Base-by-base conservation (phyloP, 164 flowering plant species). In the Magnolia kwangsiensis region DNA sequence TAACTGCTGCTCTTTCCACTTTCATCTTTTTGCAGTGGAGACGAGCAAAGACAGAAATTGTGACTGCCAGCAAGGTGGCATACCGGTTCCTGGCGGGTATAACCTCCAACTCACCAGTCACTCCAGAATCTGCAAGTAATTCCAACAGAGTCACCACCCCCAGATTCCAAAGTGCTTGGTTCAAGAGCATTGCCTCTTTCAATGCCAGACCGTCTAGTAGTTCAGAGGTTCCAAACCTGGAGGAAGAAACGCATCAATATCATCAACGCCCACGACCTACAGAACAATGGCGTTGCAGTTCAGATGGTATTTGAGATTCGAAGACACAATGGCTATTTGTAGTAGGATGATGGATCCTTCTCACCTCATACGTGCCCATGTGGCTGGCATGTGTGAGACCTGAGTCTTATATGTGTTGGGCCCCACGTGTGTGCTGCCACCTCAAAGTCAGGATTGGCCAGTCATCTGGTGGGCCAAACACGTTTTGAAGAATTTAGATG, bases 31-130 rank as follows among this genome's bases (percentile, higher is more conserved):
- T 79, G 81, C 92, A 95, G 97, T 86, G 90, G 7, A 87, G 89
- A 76, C 97, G 92, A 88, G 97, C 98, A 23, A 95, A 93, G 87
- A 87, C 94, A 58, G 95, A 93, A 88, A 88, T 95, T 55, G 90
- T 91, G 64, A 76, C 94, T 64, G 97, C 98, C 18, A 90, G 98
- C 84, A 95, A 88, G 83, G 96, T 90, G 74, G 96, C 96, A 23
- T 91, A 90, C 77, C 86, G 90, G 20, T 94, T 94, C 74, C 86
- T 94, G 19, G n/a, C 77, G 18, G 76, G 76, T 14, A 50, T 78
- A 65, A 68, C 87, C 51, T 74, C 90, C 61, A 90, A 85, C 72
- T 73, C 80, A 18, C 49, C 73, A 19, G 72, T 59, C n/a, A 66
- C 80, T 50, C 79, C 91, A 7, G 92, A 90, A 14, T 81, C 93